phyloP scores from a whole-genome alignment of 2,329 filamentous ascomycete genomes.

The Lithohypha guttulata region DNA sequence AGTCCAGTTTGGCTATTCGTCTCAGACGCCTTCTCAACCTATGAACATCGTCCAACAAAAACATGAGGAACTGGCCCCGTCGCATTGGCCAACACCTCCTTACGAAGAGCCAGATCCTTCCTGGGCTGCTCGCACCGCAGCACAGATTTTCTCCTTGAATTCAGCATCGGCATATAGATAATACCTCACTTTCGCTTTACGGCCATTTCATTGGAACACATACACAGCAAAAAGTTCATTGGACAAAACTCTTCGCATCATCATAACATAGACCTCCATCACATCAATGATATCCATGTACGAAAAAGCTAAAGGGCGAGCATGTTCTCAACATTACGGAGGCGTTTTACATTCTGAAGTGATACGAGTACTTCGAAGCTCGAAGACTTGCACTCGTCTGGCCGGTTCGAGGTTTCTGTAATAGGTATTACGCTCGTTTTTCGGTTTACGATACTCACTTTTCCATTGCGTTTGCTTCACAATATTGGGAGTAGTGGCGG shows the following conservation, averaged over 20 bases:
- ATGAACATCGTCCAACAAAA: slow-evolving; percentile 55
- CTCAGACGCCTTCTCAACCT: slow-evolving; percentile 47
- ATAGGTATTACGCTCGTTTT: no score
- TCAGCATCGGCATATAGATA: slow-evolving; percentile 27
- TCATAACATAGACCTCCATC: slow-evolving; percentile 7
- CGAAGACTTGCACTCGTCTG: neutral
- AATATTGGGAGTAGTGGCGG: no score
- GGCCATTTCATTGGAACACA: neutral
- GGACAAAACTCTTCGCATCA: neutral
- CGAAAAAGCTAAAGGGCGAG: slow-evolving; percentile 6
- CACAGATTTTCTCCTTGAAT: slow-evolving; percentile 67
- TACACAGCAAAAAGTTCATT: slow-evolving; percentile 3
- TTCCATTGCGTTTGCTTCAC: no score
- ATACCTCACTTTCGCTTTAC: slow-evolving; percentile 1
- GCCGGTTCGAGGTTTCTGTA: no score
- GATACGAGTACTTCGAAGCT: neutral
- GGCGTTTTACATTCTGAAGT: neutral
- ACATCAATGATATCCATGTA: slow-evolving; percentile 9
- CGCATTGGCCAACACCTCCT: slow-evolving; percentile 90
- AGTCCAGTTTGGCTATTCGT: slow-evolving; percentile 57
- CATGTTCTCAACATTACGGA: neutral
- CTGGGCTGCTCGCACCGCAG: slow-evolving; percentile 77
- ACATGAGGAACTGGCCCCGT: slow-evolving; percentile 39
- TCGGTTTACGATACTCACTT: no score
- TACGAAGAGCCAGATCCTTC: slow-evolving; percentile 87